Evolutionary conservation across 768 basidiomycete genomes (phyloP), one percentile per base, ranked within the genome.

Genomic region (Basidioascus undulatus): DNA sequence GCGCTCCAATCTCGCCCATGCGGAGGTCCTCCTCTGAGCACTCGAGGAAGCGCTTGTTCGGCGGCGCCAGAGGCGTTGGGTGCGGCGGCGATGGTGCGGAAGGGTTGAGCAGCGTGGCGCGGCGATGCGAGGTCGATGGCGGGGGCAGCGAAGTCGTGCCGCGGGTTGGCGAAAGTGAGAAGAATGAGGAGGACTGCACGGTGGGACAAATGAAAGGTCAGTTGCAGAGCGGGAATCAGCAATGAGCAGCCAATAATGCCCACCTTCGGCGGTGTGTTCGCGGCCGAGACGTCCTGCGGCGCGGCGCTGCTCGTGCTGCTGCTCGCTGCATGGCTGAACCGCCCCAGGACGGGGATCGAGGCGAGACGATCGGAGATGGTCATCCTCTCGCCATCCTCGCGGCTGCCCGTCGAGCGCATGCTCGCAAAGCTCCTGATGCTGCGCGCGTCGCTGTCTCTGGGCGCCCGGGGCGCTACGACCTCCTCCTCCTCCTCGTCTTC

Each of bases 401-500:
- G 39, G 47, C 46, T 41, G 45, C 56, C 21, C 50, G 50, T 44
- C 53, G 48, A 43, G 55, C 59, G 46, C 63, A 82, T 83, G 48
- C 70, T 83, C 62, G 74, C 76, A 51, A 87, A 84, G 54, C 82
- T 86, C 48, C 71, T 62, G 40, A 86, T 77, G 49, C 81, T 83
- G 58, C 75, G 64, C 32, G 70, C 50, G 55, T 82, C 81, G 2
- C 46, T 40, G 42, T 64, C 45, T 35, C 35, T 42, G 58, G 35
- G 49, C 54, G 37, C 59, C 48, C 43, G 61, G 53, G n/a, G n/a
- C 34, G 54, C 62, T 19, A 55, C 59, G 11, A 59, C 53, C 4
- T 60, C 55, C 19, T 53, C 64, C 4, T 58, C 62, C 5, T 61
- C 63, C 16, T 63, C 65, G 4, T 60, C 63, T 15, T 59, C 63